Evolutionary conservation across 352 stramenopile species (phyloP).

Genomic region (Phytopythium helicoides): DNA sequence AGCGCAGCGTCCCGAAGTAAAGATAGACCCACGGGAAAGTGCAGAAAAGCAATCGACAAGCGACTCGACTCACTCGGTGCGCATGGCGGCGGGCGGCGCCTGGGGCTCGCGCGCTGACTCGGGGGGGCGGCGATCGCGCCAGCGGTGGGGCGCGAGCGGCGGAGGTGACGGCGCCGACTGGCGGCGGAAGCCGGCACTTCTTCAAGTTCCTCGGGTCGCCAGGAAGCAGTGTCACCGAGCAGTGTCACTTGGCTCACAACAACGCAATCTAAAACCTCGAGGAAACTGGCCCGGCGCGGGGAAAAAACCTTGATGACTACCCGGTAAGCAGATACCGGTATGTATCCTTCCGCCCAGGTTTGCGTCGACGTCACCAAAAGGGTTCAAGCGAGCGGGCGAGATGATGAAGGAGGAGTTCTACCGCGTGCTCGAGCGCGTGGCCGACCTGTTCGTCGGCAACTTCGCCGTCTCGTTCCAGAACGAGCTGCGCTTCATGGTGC

Average conservation of each 20-base stretch:
- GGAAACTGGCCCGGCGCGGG: no score
- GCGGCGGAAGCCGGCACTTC: background rate
- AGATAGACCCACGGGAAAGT: background rate
- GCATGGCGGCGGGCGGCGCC: background rate
- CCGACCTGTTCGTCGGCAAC: conserved; percentile 76
- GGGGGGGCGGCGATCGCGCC: background rate
- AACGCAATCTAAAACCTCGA: no score
- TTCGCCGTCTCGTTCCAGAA: conserved; percentile 85
- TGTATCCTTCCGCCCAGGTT: no score
- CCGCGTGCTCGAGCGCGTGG: conserved; percentile 57
- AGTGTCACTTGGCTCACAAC: no score
- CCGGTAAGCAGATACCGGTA: no score
- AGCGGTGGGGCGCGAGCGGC: background rate
- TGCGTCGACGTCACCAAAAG: background rate
- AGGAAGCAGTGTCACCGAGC: background rate
- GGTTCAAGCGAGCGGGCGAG: conserved; percentile 5
- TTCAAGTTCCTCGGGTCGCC: conserved; percentile 1
- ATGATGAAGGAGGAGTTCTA: conserved; percentile 67
- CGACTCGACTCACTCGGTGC: conserved; percentile 2
- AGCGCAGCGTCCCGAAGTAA: no score
- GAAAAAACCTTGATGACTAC: no score
- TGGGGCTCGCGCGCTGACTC: background rate
- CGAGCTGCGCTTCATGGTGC: conserved; percentile 84
- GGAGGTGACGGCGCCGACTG: background rate
- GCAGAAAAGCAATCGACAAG: background rate